Conservation (phyloP, 257 asterid genomes). For the Apocynum venetum region DNA sequence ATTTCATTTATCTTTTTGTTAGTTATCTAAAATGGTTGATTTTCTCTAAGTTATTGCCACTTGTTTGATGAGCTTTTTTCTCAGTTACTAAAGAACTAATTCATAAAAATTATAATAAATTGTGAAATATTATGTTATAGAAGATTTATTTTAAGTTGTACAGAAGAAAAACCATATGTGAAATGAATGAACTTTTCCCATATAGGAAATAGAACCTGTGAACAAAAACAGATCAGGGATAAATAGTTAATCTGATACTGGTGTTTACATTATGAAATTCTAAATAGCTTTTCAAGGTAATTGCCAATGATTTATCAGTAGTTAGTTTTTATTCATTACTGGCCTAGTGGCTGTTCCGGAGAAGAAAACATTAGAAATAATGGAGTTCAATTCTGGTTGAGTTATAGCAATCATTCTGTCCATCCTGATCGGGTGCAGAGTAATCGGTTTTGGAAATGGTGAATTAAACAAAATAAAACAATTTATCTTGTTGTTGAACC, state of each 20-base stretch:
- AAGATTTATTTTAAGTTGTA: background rate
- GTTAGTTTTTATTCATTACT: background rate
- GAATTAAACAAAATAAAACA: background rate
- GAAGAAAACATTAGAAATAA: background rate
- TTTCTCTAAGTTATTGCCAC: background rate
- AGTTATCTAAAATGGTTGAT: background rate
- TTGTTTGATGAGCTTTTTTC: background rate
- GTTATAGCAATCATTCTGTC: background rate
- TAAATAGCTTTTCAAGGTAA: background rate
- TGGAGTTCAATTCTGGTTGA: background rate
- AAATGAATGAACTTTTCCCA: background rate
- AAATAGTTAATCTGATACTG: background rate
- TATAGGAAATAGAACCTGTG: background rate
- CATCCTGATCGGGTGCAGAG: background rate
- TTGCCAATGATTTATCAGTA: background rate
- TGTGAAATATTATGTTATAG: background rate
- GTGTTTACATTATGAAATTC: background rate
- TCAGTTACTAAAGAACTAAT: background rate
- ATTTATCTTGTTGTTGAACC: background rate
- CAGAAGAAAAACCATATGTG: background rate
- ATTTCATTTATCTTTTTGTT: background rate
- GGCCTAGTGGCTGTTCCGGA: too few species aligned
- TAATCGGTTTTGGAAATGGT: background rate
- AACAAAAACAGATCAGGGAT: background rate
- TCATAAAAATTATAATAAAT: background rate